phyloP scores from a whole-genome alignment of 2,329 filamentous ascomycete species.

The Chalara sp. region DNA sequence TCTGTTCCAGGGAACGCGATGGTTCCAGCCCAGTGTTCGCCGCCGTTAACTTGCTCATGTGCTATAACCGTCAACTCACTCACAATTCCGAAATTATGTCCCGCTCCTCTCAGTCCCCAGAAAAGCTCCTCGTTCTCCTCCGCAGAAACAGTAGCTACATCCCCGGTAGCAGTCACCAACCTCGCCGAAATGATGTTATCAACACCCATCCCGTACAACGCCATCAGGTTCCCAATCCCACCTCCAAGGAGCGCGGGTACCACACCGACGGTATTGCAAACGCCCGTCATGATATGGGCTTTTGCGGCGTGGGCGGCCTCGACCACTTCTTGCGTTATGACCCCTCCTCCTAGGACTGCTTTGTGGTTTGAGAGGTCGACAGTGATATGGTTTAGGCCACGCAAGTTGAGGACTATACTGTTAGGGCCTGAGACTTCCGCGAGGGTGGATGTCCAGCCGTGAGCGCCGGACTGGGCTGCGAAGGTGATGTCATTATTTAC shows the following conservation, averaged over 20 bases:
- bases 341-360: slow-evolving; percentile 6
- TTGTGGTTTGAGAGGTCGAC: no score
- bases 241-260: slow-evolving; percentile 2
- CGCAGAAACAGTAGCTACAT: neutral
- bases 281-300: slow-evolving; percentile 3
- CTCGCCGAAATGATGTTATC: slow-evolving; percentile 6
- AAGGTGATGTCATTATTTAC: slow-evolving; percentile 4
- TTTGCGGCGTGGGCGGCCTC: neutral
- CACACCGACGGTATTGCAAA: slow-evolving; percentile 4
- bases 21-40: slow-evolving; percentile 1
- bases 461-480: slow-evolving; percentile 7
- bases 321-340: neutral
- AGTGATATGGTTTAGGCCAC: neutral
- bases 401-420: slow-evolving; percentile 3
- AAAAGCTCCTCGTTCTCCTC: neutral
- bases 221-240: slow-evolving; percentile 3
- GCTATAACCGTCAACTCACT: neutral
- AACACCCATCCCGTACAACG: slow-evolving; percentile 1
- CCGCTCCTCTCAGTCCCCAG: slow-evolving; percentile 7
- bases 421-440: neutral
- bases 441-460: slow-evolving; percentile 3
- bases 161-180: neutral
- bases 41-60: slow-evolving; percentile 1
- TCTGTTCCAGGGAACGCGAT: slow-evolving; percentile 2
- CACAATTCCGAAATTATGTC: slow-evolving; percentile 8